Evolutionary conservation across 305 asterid species (phyloP).

Genomic region (Fraxinus ornus): DNA sequence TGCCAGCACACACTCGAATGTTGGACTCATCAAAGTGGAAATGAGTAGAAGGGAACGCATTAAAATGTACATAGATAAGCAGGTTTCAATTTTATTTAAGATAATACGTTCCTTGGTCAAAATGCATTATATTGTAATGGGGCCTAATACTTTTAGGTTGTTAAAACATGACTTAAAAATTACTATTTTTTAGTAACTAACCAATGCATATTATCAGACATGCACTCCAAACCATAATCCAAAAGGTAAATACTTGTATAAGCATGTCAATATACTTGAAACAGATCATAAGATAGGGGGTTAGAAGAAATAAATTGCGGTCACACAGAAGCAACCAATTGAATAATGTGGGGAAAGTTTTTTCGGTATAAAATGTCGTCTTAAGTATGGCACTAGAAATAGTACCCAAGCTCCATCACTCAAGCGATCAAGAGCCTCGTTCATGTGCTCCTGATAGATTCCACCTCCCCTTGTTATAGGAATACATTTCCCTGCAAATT

Average conservation of each 20-base stretch:
- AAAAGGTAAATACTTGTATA: background rate
- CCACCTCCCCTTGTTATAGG: slow-evolving; percentile 98
- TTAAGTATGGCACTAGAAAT: slow-evolving; percentile 1
- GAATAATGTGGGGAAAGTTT: background rate
- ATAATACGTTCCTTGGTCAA: background rate
- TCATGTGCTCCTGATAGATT: slow-evolving; percentile 95
- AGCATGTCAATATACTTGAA: background rate
- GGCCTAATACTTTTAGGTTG: background rate
- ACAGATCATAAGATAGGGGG: background rate
- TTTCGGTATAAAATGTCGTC: background rate
- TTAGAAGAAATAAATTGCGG: background rate
- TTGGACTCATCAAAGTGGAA: background rate
- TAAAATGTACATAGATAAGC: background rate
- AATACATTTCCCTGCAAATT: slow-evolving; percentile 87
- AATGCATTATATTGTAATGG: background rate
- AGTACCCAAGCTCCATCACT: slow-evolving; percentile 89
- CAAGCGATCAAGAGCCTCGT: slow-evolving; percentile 87
- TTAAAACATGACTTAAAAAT: too few relatives aligned
- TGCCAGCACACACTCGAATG: background rate
- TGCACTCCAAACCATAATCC: slow-evolving; percentile 1
- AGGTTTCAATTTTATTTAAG: background rate
- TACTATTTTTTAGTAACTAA: background rate
- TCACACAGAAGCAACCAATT: background rate
- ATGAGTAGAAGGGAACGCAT: background rate
- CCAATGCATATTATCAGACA: background rate